Evolutionary conservation across 139 green algal genomes (phyloP), one percentile per base, ranked within the genome.

Genomic region (Auxenochlorella protothecoides): DNA sequence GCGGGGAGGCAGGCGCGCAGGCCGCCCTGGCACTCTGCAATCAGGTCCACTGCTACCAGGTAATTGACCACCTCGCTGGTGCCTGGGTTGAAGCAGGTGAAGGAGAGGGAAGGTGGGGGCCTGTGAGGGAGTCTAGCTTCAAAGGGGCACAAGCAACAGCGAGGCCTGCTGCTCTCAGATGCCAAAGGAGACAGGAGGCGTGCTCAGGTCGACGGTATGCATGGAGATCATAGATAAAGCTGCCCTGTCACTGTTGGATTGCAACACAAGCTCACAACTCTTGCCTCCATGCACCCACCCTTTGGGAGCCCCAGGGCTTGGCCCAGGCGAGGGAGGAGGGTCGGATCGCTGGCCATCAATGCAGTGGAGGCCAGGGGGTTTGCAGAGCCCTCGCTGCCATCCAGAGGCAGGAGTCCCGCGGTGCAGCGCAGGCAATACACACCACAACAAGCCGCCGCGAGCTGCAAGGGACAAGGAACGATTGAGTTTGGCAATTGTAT

Each of bases 11-110:
- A 63, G 15, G 14, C 14, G 44, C 51, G 57, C 51, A 70, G 6
- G 55, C 69, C 60, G n/a, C 57, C 53, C 12, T 59, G 53, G 54
- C 72, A 72, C 7, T 71, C 44, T 2, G 67, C 63, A 68, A 78
- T 79, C 6, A 74, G 75, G 66, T 81, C 77, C 63, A 79, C 77
- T 5, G 77, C 77, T 15, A 81, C 77, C 66, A 81, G 72, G 72
- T 79, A 81, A 52, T 66, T 7, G 3, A 55, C 55, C 55, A 81
- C 55, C 11, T 68, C 65, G 71, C 61, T 54, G 16, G 63, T 10
- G 53, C n/a, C 11, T 53, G 63, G 53, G n/a, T 54, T 54, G 63
- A 5, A 9, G 27, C 27, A 44, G 27, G 27, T 44, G 27, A 44
- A 44, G 27, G 27, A 44, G 27, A 44, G 27, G 27, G 27, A 44